A percentile compares a stretch with the other conserved stretches of the same genome.
Conservation (phyloP, 2,329 filamentous ascomycete species). For the Fusarium camptoceras region DNA sequence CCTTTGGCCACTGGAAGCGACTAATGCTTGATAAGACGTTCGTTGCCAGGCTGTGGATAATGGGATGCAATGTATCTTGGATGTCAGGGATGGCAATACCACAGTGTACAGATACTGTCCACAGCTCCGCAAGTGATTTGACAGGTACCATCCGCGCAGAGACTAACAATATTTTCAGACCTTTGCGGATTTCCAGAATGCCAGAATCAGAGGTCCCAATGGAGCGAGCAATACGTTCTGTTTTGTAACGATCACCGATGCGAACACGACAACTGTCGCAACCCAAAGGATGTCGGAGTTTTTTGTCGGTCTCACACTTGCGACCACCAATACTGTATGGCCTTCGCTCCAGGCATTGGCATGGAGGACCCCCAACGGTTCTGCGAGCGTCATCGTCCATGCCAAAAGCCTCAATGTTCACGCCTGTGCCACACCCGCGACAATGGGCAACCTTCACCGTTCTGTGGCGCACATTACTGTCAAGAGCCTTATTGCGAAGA, state of each 20-base stretch:
- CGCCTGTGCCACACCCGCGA: conserved; percentile 46
- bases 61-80: conserved; percentile 39
- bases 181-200: conserved; percentile 46
- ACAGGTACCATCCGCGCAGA: no score
- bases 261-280: conserved; percentile 38
- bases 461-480: conserved; percentile 49
- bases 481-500: conserved; percentile 44
- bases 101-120: conserved; percentile 39
- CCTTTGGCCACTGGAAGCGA: neutral
- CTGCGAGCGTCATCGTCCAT: conserved; percentile 49
- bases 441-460: conserved; percentile 40
- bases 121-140: conserved; percentile 40
- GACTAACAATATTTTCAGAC: conserved; percentile 39
- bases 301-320: conserved; percentile 49
- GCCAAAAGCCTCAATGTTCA: conserved; percentile 37
- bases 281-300: conserved; percentile 24
- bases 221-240: conserved; percentile 35
- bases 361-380: conserved; percentile 36
- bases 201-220: conserved; percentile 34
- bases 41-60: conserved; percentile 41
- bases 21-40: conserved; percentile 36
- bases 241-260: conserved; percentile 49
- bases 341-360: conserved; percentile 36
- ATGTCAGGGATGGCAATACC: conserved; percentile 37
- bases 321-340: conserved; percentile 40